Base-by-base conservation (phyloP, 163 green algal genomes). In the Prototheca cutis region DNA sequence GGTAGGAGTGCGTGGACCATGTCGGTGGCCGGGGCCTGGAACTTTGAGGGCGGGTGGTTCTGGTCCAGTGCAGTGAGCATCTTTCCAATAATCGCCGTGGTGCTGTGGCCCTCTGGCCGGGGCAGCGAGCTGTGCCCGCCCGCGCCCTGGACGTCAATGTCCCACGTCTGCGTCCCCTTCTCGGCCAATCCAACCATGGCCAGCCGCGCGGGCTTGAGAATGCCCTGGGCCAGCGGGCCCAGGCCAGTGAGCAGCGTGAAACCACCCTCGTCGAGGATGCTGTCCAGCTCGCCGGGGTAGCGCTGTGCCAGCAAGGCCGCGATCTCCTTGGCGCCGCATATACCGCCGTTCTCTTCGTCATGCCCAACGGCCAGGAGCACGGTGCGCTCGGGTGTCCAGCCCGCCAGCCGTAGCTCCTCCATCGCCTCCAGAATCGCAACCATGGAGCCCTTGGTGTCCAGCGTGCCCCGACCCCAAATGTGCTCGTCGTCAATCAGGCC, bases 361-460 rank as follows among this genome's bases (percentile, higher is more conserved):
- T 90, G 83, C 6, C 84, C 84, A 66, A 90, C 80, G 0, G 66
- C 77, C 3, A 90, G 40, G 7, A 80, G 54, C 17, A 90, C 21
- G 21, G 81, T 87, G 21, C 84, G 66, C 19, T 65, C 13, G 3
- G 84, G 84, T 24, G 24, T 3, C n/a, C 69, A 71, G 7, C 70
- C 65, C 51, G 32, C 59, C 13, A 32, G 39, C 4, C 87, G 55
- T 23, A 90, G 68, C 55, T 58, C 30, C 10, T 53, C 73, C 6
- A 79, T 63, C 1, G 81, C 80, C 61, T 92, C 79, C 59, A 92
- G 62, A 30, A 85, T 49, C 5, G 67, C 73, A 10, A 69, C 59
- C 48, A 77, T 59, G 3, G 47, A 58, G 29, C 77, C 65, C 67
- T 90, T 91, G 42, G 82, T 62, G 48, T 92, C 84, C 25, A 86